Evolutionary conservation across 2,329 filamentous ascomycete species (phyloP).

Genomic region (Trichophyton benhamiae): DNA sequence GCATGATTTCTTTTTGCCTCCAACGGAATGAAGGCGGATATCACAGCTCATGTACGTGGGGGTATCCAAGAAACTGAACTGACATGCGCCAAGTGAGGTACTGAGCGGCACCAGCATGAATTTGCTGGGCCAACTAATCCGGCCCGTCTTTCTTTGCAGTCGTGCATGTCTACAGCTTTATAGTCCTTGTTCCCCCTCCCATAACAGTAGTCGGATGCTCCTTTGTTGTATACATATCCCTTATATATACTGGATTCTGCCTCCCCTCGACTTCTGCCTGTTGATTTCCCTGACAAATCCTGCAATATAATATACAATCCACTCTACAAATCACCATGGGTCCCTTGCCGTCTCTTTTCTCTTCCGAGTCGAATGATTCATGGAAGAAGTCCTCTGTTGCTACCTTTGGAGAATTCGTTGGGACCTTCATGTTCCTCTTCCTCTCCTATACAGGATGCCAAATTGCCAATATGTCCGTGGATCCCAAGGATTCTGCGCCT

Average conservation of each 20-base stretch:
- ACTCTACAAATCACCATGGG: background rate
- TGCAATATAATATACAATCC: background rate
- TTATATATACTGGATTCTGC: too few relatives aligned
- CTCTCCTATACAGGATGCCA: conserved; percentile 38
- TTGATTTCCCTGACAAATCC: background rate
- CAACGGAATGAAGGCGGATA: background rate
- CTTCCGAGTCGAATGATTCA: conserved; percentile 1
- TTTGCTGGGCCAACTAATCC: background rate
- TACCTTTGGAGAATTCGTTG: conserved; percentile 39
- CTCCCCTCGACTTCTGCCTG: too few relatives aligned
- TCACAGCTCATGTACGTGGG: background rate
- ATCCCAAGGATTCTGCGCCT: conserved; percentile 14
- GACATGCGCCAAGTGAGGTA: background rate
- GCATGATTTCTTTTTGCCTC: background rate
- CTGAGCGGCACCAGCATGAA: background rate
- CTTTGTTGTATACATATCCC: background rate
- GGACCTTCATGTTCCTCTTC: conserved; percentile 41
- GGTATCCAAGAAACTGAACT: background rate
- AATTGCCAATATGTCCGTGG: conserved; percentile 29
- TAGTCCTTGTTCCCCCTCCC: background rate
- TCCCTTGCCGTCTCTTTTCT: background rate
- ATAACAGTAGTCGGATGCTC: background rate
- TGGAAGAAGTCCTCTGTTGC: conserved; percentile 25
- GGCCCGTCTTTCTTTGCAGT: background rate
- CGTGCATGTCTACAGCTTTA: background rate